A percentile compares a stretch with the other conserved stretches of the same genome.
These are phyloP conservation scores for Yarrowia hollandica DNA, from an alignment of 805 yeast genomes.

Conservation along the genomic window DNA sequence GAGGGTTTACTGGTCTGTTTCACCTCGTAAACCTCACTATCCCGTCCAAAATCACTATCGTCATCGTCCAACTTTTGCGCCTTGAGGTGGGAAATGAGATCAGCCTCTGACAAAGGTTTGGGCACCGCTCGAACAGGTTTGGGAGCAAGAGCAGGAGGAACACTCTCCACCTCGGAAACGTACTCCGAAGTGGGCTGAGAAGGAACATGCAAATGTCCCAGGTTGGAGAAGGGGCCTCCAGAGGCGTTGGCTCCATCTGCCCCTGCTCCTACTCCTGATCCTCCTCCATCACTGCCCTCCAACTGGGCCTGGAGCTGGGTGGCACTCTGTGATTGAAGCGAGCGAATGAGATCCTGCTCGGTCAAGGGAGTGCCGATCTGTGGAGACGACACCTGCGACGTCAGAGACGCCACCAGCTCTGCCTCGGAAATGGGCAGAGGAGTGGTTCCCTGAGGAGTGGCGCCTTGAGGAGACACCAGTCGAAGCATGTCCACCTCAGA, in stretches of 20 bases:
- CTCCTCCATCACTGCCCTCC: background rate
- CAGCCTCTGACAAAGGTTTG: slow-evolving; percentile 6
- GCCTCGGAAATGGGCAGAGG: slow-evolving; percentile 14
- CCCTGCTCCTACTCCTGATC: too few relatives aligned
- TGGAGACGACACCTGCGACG: slow-evolving; percentile 12
- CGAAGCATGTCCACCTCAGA: slow-evolving; percentile 13
- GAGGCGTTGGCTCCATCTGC: background rate
- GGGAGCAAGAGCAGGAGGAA: slow-evolving; percentile 1
- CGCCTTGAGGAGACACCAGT: background rate
- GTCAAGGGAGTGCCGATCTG: slow-evolving; percentile 19
- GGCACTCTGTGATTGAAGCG: slow-evolving; percentile 9
- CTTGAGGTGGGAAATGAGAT: slow-evolving; percentile 1
- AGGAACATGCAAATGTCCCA: background rate
- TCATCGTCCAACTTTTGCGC: background rate
- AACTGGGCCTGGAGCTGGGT: slow-evolving; percentile 24
- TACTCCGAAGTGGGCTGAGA: slow-evolving; percentile 17
- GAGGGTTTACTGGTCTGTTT: background rate
- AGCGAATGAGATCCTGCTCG: slow-evolving; percentile 13
- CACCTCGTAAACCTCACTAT: background rate
- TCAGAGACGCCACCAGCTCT: slow-evolving; percentile 10
- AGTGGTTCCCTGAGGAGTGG: background rate
- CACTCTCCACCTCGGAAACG: slow-evolving; percentile 15
- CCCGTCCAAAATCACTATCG: background rate
- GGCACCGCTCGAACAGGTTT: background rate
- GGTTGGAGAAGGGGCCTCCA: too few relatives aligned